Conservation (phyloP, 1,284 basidiomycete genomes). For the Boletellus deceptivus region DNA sequence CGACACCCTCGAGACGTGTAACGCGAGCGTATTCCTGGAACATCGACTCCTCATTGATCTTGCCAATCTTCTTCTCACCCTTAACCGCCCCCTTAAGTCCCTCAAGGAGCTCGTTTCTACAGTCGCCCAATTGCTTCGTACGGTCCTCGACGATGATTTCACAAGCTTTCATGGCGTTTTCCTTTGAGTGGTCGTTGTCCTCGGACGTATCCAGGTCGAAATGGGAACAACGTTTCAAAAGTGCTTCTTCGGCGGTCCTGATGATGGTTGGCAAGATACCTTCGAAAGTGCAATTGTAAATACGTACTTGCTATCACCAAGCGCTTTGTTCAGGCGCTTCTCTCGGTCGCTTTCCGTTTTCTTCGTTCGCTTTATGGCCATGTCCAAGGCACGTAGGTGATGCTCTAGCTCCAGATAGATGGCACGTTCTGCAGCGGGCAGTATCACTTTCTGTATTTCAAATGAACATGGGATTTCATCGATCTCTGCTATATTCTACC, state of each 20-base stretch:
- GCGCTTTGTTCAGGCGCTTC: slow-evolving; percentile 79
- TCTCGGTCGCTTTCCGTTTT: slow-evolving; percentile 92
- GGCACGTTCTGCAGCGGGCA: slow-evolving; percentile 92
- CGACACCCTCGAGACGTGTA: slow-evolving; percentile 65
- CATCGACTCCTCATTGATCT: slow-evolving; percentile 66
- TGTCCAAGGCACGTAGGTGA: slow-evolving; percentile 84
- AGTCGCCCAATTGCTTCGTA: slow-evolving; percentile 74
- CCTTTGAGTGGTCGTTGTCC: slow-evolving; percentile 35
- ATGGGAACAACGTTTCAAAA: slow-evolving; percentile 91
- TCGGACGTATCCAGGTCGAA: slow-evolving; percentile 79
- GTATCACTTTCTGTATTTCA: slow-evolving; percentile 63
- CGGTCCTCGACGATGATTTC: slow-evolving; percentile 88
- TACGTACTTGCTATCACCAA: slow-evolving; percentile 84
- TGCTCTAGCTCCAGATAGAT: slow-evolving; percentile 97
- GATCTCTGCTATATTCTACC: slow-evolving; percentile 92
- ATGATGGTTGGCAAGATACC: slow-evolving; percentile 10
- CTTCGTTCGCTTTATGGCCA: slow-evolving; percentile 81
- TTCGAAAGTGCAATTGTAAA: neutral
- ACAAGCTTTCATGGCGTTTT: slow-evolving; percentile 85
- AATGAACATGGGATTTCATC: slow-evolving; percentile 87
- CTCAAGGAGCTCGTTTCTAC: slow-evolving; percentile 69
- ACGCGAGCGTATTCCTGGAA: slow-evolving; percentile 75
- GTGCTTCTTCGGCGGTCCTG: slow-evolving; percentile 85
- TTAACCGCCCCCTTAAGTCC: slow-evolving; percentile 67
- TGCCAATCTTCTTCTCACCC: slow-evolving; percentile 65